Evolutionary conservation across 2,329 filamentous ascomycete genomes (phyloP).

Genomic region (Pseudogymnoascus sp.): DNA sequence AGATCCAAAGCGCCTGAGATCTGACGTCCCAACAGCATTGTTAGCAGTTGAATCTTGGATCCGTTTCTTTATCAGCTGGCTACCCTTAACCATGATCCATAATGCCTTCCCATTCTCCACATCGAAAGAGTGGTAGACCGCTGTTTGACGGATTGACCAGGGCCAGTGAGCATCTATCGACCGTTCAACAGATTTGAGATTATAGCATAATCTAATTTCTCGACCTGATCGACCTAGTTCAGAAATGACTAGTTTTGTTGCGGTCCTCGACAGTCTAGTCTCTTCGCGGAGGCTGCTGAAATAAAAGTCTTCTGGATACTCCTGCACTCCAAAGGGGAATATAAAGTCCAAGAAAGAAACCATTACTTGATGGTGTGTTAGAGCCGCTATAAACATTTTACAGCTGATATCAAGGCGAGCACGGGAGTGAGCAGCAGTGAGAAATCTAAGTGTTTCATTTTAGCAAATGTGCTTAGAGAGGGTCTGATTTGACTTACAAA

Average conservation of each 20-base stretch:
- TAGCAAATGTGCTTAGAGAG: not conserved
- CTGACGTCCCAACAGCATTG: not conserved
- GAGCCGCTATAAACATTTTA: slow-evolving; percentile 18
- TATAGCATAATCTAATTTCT: slow-evolving; percentile 34
- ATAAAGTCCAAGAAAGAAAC: slow-evolving; percentile 33
- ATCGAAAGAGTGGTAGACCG: slow-evolving; percentile 35
- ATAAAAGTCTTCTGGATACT: slow-evolving; percentile 29
- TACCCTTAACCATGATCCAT: slow-evolving; percentile 35
- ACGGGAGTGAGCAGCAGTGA: slow-evolving; percentile 20
- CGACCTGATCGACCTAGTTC: slow-evolving; percentile 31
- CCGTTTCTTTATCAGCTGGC: slow-evolving; percentile 27
- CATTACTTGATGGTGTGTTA: slow-evolving; percentile 31
- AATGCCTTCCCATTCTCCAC: slow-evolving; percentile 24
- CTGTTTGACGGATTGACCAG: slow-evolving; percentile 34
- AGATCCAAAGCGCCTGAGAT: slow-evolving; percentile 11
- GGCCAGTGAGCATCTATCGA: slow-evolving; percentile 17
- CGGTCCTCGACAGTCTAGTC: slow-evolving; percentile 14
- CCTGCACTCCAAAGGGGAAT: slow-evolving; percentile 30
- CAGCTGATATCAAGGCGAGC: slow-evolving; percentile 14
- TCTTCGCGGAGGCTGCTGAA: slow-evolving; percentile 32
- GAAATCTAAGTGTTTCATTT: slow-evolving; percentile 16
- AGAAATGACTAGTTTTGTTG: slow-evolving; percentile 18
- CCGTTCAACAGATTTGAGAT: slow-evolving; percentile 31
- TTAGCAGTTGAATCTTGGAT: slow-evolving; percentile 20
- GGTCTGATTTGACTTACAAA: slow-evolving; percentile 15